phyloP scores from a whole-genome alignment of 2,329 filamentous ascomycete species.

The Paraphaeosphaeria minitans region DNA sequence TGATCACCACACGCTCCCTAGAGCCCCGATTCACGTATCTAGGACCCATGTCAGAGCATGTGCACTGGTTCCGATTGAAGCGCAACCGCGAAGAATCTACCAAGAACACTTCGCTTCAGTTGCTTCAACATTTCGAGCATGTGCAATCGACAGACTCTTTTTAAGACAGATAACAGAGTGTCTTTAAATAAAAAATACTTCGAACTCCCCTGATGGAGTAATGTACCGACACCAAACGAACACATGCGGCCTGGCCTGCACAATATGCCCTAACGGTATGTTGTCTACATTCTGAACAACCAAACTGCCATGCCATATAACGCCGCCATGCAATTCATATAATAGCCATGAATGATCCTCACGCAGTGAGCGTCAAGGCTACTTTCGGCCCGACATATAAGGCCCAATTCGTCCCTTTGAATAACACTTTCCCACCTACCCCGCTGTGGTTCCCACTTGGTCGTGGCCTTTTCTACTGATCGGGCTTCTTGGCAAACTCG shows the following conservation, averaged over 20 bases:
- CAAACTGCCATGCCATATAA: constrained; percentile 5
- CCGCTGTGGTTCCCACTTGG: neutral
- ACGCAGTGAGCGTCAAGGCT: neutral
- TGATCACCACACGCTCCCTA: no score
- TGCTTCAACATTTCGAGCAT: neutral
- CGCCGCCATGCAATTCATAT: constrained; percentile 7
- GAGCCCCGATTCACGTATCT: no score
- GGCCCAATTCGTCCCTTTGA: neutral
- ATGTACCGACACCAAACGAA: constrained; percentile 2
- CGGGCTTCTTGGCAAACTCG: constrained; percentile 77
- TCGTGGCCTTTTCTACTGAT: constrained; percentile 1
- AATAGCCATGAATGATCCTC: neutral
- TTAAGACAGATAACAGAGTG: neutral
- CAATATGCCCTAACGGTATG: constrained; percentile 4
- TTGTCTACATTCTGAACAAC: constrained; percentile 6
- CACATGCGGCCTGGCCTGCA: constrained; percentile 5
- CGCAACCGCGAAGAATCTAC: no score
- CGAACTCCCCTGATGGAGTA: neutral
- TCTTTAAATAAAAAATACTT: constrained; percentile 1
- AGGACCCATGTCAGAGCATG: no score
- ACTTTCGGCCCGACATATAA: neutral
- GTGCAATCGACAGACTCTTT: neutral
- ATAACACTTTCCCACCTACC: neutral
- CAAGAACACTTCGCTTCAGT: no score
- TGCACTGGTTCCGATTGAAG: no score